Base-by-base conservation (phyloP, 2,329 filamentous ascomycete species). In the Lasiodiplodia hormozganensis region DNA sequence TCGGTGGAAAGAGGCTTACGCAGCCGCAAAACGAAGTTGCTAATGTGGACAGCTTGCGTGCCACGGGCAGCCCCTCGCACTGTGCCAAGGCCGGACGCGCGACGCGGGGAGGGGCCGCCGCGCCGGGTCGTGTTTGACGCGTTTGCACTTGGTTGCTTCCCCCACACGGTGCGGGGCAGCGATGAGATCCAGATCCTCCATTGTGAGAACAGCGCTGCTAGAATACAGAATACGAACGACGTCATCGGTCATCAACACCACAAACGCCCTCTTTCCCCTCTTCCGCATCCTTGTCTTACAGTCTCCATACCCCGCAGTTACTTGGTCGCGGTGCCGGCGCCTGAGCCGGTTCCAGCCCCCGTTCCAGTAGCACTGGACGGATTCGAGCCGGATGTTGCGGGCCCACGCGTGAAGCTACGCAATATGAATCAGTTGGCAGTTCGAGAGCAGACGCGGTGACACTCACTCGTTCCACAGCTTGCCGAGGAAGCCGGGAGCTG, bases 391-490 rank as follows among this genome's bases (percentile, higher is more conserved):
- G 43, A 23, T 18, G 47, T 38, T 31, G 47, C 43, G 14, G 60
- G 49, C 6, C 66, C 66, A 14, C 66, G 56, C 2, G 66, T 68
- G n/a, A 62, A 68, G 34, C 66, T 68, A 12, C 12, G 8, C 31
- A 28, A n/a, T 21, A 14, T 10, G 7, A 4, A 18, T 57, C 31
- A 23, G n/a, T 12, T 2, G n/a, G 14, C 11, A n/a, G 2, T 10
- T 4, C 10, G n/a, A 7, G 4, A 10, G 8, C 10, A 23, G 47
- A 8, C n/a, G 5, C 18, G 7, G 18, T 3, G 6, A 8, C 2
- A 21, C 68, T 60, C 49, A 69, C 68, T 68, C 60, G 10, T 64
- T 56, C 68, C 68, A 69, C 36, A 67, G 28, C 56, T 68, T 58
- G 16, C 68, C 68, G 8, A 69, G 47, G n/a, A 67, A 64, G 18